These are phyloP conservation scores for Aulographum hederae DNA, from an alignment of 2,329 filamentous ascomycete genomes.

Conservation along the genomic window DNA sequence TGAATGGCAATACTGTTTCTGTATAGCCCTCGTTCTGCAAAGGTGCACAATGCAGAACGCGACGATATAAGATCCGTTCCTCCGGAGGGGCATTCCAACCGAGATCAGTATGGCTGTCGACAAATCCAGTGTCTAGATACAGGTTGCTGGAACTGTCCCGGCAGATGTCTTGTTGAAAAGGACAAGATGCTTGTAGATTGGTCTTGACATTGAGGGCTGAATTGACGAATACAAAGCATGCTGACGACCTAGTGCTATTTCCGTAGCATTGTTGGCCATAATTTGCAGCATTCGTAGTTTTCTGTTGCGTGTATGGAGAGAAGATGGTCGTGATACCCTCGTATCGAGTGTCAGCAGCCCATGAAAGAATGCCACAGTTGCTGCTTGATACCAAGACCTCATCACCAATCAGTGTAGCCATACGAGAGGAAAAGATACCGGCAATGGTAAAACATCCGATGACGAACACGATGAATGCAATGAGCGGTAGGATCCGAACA, in stretches of 20 bases:
- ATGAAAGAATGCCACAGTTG: constrained; percentile 1
- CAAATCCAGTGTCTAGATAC: constrained; percentile 7
- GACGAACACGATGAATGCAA: not conserved
- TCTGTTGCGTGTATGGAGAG: not conserved
- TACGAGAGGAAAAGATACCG: constrained; percentile 5
- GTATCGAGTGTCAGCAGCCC: not conserved
- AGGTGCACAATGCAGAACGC: constrained; percentile 5
- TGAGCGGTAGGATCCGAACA: constrained; percentile 1
- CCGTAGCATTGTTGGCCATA: constrained; percentile 1
- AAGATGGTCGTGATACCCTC: too few species aligned
- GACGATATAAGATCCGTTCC: constrained; percentile 4
- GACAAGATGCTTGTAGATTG: constrained; percentile 5
- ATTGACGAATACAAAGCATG: not conserved
- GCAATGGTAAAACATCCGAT: constrained; percentile 3
- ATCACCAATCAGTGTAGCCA: constrained; percentile 1
- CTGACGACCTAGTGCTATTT: not conserved
- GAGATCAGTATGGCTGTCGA: constrained; percentile 9
- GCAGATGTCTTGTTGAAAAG: constrained; percentile 7
- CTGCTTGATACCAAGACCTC: constrained; percentile 3
- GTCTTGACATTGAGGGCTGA: not conserved
- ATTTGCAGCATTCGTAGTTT: not conserved
- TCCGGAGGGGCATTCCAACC: constrained; percentile 8
- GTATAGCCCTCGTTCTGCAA: not conserved
- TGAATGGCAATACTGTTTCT: too few species aligned
- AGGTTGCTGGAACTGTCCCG: constrained; percentile 5